Base-by-base conservation (phyloP, 2,329 filamentous ascomycete species). In the Fusarium abutilonis region DNA sequence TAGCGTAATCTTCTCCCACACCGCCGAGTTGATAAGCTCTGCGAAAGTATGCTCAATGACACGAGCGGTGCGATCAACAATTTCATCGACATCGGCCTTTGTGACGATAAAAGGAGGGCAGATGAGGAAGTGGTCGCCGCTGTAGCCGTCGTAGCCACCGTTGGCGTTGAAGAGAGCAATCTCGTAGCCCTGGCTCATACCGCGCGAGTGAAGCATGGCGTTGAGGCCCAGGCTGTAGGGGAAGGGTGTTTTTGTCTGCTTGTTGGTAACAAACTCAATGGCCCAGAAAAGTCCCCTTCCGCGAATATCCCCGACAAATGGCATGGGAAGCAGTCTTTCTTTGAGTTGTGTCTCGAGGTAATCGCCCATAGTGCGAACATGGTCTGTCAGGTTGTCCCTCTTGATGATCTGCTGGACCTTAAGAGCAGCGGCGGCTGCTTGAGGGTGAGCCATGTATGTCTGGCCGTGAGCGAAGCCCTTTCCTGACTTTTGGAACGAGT, bases 241-340 rank as follows among this genome's bases (percentile, higher is more conserved):
- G 40, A 69, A 69, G 0, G 67, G 67, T 0, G 17, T 36, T 11
- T 70, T 70, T 23, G 57, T 55, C 9, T 62, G 28, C 5, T 66
- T 69, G 46, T 70, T 55, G 23, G 52, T 56, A 0, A 70, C 68
- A 4, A 70, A 70, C 3, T 70, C 68, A 0, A 70, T 62, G 0
- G 63, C 49, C 61, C 64, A 70, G 32, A 70, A 70, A 0, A 70
- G 34, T 0, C 68, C 68, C 10, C 62, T 23, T 0, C 67, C 67
- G 1, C 68, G 64, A 3, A 70, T 62, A 1, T 70, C 62, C 13
- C 68, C 68, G 0, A 70, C 67, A 13, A 54, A 56, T 0, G 63
- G 54, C 15, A 66, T 63, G 0, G 56, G 39, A 0, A 48, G 32
- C 0, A 69, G 10, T 0, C 52, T 43, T 10, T 61, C 52, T n/a